Conservation (phyloP, 2,329 filamentous ascomycete species). For the Aspergillus sp. region DNA sequence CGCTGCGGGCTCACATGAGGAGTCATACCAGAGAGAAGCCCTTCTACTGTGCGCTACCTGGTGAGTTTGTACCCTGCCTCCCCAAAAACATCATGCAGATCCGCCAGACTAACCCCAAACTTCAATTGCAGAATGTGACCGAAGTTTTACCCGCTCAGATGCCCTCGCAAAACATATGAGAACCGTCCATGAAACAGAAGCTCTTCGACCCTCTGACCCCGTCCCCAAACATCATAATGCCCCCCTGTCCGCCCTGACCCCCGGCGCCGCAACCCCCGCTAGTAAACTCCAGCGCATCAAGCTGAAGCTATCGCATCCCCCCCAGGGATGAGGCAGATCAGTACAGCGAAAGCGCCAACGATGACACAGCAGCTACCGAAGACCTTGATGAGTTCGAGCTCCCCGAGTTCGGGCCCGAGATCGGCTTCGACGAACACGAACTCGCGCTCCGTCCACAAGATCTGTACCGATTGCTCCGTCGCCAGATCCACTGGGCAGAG, state of each 20-base stretch:
- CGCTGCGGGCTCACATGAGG: constrained; percentile 92
- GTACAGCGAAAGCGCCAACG: constrained; percentile 22
- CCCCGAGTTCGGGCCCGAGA: constrained; percentile 35
- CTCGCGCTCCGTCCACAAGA: constrained; percentile 37
- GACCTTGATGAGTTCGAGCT: constrained; percentile 31
- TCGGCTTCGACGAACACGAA: constrained; percentile 41
- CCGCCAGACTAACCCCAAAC: background rate
- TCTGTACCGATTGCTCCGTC: constrained; percentile 41
- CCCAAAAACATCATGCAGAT: too few species aligned
- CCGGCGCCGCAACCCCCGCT: constrained; percentile 18
- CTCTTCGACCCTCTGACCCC: constrained; percentile 63
- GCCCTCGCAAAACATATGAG: constrained; percentile 97
- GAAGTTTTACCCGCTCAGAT: constrained; percentile 92
- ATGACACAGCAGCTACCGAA: constrained; percentile 24
- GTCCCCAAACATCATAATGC: constrained; percentile 35
- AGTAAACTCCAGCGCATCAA: constrained; percentile 38
- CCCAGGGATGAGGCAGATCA: constrained; percentile 25
- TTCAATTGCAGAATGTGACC: constrained; percentile 73
- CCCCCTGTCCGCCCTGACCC: constrained; percentile 19
- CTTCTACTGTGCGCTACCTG: constrained; percentile 91
- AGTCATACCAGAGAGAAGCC: constrained; percentile 98
- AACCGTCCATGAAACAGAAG: constrained; percentile 95
- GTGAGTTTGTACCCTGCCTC: constrained; percentile 45
- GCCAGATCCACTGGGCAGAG: constrained; percentile 46
- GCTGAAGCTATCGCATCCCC: constrained; percentile 34